These are phyloP conservation scores for Albatrellus sp. DNA, from an alignment of 1,284 basidiomycete species.

Conservation along the genomic window DNA sequence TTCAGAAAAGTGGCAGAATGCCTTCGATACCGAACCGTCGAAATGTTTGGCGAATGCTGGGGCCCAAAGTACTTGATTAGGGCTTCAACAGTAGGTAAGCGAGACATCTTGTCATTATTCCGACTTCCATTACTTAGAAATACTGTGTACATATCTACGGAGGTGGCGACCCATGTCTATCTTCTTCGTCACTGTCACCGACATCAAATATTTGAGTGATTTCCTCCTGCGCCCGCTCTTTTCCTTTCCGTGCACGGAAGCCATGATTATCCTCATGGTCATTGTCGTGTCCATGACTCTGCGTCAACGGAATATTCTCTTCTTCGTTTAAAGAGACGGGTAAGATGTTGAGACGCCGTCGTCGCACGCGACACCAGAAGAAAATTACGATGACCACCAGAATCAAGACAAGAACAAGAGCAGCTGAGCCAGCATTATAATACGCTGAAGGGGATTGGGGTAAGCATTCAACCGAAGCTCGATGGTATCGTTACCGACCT, in stretches of 20 bases:
- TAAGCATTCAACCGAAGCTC: neutral
- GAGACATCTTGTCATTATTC: too few relatives aligned
- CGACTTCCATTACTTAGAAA: neutral
- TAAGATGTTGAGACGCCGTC: conserved; percentile 22
- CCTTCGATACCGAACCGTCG: too few relatives aligned
- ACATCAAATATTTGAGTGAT: conserved; percentile 29
- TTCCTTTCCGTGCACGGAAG: conserved; percentile 21
- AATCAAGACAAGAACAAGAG: conserved; percentile 71
- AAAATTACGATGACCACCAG: conserved; percentile 59
- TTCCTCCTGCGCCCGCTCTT: conserved; percentile 16
- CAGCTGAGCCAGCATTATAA: conserved; percentile 85
- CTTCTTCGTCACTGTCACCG: conserved; percentile 33
- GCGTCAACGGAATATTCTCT: conserved; percentile 43
- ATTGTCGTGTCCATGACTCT: conserved; percentile 18
- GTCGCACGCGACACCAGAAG: conserved; percentile 58
- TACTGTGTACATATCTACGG: conserved; percentile 7
- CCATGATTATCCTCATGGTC: conserved; percentile 21
- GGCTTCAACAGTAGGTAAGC: too few relatives aligned
- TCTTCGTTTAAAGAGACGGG: conserved; percentile 28
- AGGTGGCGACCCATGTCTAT: conserved; percentile 9
- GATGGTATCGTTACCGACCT: conserved; percentile 31
- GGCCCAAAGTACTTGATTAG: too few relatives aligned
- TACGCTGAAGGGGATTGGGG: conserved; percentile 40
- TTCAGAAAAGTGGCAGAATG: too few relatives aligned
- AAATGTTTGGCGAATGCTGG: too few relatives aligned